A percentile compares a stretch with the other conserved stretches of the same genome.
phyloP scores from a whole-genome alignment of 1,284 basidiomycete species.

The Mycosarcoma maydis region DNA sequence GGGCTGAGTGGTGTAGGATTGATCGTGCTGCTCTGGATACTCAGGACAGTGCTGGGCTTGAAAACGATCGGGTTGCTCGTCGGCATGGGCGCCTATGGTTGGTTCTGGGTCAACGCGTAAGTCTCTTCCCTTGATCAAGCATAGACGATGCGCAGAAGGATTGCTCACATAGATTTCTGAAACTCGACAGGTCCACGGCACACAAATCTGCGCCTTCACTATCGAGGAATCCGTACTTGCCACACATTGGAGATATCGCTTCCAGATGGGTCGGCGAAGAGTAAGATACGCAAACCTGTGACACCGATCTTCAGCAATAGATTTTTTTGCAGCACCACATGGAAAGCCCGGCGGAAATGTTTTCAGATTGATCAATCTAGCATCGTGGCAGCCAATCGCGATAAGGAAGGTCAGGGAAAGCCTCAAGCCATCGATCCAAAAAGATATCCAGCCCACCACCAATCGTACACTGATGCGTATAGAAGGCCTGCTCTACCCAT shows the following conservation, averaged over 20 bases:
- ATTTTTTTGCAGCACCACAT: too few species aligned
- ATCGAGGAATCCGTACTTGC: conserved; percentile 47
- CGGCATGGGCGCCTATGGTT: conserved; percentile 56
- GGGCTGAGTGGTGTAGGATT: conserved; percentile 47
- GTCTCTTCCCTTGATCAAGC: too few species aligned
- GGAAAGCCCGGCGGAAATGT: too few species aligned
- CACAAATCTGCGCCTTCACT: conserved; percentile 48
- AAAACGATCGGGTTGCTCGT: conserved; percentile 57
- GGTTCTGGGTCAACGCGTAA: conserved; percentile 62
- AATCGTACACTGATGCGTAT: conserved; percentile 58
- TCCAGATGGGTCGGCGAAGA: conserved; percentile 56
- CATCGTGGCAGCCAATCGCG: conserved; percentile 34
- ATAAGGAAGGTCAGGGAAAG: conserved; percentile 36
- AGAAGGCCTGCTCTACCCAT: conserved; percentile 53
- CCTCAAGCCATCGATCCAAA: conserved; percentile 53
- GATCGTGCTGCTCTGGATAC: conserved; percentile 49
- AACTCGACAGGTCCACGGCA: conserved; percentile 38
- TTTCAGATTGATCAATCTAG: too few species aligned
- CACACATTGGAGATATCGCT: conserved; percentile 47
- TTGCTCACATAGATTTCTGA: too few species aligned
- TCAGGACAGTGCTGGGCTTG: conserved; percentile 50
- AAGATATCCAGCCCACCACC: conserved; percentile 59
- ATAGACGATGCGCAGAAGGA: too few species aligned
- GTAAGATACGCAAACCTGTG: too few species aligned
- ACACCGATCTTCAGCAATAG: too few species aligned